phyloP scores from a whole-genome alignment of 75 land plant species.

The Selaginella tamariscina region DNA sequence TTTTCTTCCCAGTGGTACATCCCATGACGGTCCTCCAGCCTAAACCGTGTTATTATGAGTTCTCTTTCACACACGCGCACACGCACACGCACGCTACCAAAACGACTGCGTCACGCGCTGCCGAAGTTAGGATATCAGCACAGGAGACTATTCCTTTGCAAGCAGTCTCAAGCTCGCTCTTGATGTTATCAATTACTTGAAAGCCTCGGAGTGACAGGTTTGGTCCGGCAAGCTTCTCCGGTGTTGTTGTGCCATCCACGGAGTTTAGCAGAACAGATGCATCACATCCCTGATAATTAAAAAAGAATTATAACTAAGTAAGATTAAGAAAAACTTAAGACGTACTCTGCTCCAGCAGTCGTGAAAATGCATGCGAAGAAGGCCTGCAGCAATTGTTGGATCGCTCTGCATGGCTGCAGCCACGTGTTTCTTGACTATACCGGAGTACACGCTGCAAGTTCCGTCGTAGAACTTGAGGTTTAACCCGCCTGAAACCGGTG shows the following conservation, averaged over 20 bases:
- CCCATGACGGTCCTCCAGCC: conserved; percentile 9
- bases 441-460: background rate
- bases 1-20: conserved; percentile 4
- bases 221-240: background rate
- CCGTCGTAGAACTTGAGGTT: background rate
- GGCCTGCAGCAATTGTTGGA: background rate
- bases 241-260: too few relatives aligned
- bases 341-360: background rate
- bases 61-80: too few relatives aligned
- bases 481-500: background rate
- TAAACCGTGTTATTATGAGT: background rate
- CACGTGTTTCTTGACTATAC: background rate
- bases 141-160: conserved; percentile 3
- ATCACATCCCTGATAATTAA: conserved; percentile 8
- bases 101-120: conserved; percentile 5
- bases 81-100: too few relatives aligned
- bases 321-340: too few relatives aligned
- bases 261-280: background rate
- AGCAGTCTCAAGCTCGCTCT: background rate
- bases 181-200: conserved; percentile 7
- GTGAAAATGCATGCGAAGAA: background rate
- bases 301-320: too few relatives aligned
- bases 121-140: background rate
- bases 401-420: background rate
- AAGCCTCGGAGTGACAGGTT: conserved; percentile 6